Conservation (phyloP, 176 grass and related monocot species). For the Oryza coarctata region DNA sequence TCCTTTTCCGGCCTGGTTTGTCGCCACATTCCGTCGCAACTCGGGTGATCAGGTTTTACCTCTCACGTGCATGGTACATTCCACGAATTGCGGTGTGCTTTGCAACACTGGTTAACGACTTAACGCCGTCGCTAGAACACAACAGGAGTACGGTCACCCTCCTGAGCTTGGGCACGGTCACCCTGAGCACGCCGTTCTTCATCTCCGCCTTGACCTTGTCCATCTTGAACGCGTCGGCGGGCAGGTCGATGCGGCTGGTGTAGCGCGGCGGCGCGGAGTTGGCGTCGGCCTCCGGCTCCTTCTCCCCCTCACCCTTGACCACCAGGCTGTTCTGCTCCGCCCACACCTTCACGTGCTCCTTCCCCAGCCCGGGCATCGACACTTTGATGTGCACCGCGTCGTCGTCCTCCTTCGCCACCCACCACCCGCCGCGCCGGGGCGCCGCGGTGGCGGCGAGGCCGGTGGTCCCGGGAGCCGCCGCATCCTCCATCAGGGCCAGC, state of each 20-base stretch:
- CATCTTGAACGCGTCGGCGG: constrained; percentile 52
- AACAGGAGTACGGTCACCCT: constrained; percentile 45
- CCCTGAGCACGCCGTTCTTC: constrained; percentile 91
- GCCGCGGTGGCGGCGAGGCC: neutral
- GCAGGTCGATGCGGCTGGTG: constrained; percentile 54
- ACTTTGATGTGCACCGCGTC: constrained; percentile 61
- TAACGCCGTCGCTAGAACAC: too few relatives aligned
- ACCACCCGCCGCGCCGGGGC: constrained; percentile 36
- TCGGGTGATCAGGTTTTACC: too few relatives aligned
- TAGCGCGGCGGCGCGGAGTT: constrained; percentile 29
- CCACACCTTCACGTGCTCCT: constrained; percentile 76
- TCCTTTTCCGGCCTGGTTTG: too few relatives aligned
- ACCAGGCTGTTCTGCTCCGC: constrained; percentile 67
- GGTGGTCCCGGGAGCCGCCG: neutral
- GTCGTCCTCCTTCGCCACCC: constrained; percentile 66
- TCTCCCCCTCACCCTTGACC: constrained; percentile 69
- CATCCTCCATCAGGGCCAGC: constrained; percentile 69
- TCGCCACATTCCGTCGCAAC: too few relatives aligned
- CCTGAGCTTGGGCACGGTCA: constrained; percentile 74
- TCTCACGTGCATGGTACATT: too few relatives aligned
- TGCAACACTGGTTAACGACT: too few relatives aligned
- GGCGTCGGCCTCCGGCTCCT: constrained; percentile 44
- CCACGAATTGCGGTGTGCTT: too few relatives aligned
- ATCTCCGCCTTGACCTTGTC: constrained; percentile 92
- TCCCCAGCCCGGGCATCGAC: constrained; percentile 77